A percentile compares a stretch with the other conserved stretches of the same genome.
Conservation (phyloP, 768 basidiomycete genomes). For the Suillus variegatus region DNA sequence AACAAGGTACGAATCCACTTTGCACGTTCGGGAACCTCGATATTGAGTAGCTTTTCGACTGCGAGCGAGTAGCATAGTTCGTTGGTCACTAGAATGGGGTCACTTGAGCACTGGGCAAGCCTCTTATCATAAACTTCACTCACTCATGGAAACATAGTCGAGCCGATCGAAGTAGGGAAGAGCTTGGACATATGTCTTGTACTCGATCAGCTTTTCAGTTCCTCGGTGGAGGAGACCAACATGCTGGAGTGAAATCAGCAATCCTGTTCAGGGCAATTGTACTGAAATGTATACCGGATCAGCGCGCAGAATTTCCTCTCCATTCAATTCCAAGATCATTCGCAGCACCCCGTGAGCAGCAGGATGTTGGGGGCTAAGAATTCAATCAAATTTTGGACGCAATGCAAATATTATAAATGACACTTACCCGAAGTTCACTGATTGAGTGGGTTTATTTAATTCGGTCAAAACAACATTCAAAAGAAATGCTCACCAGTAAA, state of each 20-base stretch:
- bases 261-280: background rate
- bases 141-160: constrained; percentile 99
- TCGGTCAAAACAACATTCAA: constrained; percentile 5
- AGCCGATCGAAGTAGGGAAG: constrained; percentile 98
- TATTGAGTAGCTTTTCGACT: constrained; percentile 97
- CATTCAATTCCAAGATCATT: constrained; percentile 96
- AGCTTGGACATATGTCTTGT: constrained; percentile 97
- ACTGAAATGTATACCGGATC: constrained; percentile 62
- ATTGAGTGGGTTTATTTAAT: constrained; percentile 9
- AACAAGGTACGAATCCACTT: constrained; percentile 98
- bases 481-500: constrained; percentile 72
- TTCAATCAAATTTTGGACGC: background rate
- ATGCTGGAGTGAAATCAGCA: constrained; percentile 53
- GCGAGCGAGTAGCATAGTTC: constrained; percentile 97
- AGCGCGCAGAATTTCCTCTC: constrained; percentile 89
- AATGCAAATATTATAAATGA: background rate
- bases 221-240: constrained; percentile 96
- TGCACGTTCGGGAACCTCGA: constrained; percentile 94
- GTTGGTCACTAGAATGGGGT: constrained; percentile 82
- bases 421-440: constrained; percentile 90
- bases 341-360: constrained; percentile 98
- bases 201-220: constrained; percentile 98
- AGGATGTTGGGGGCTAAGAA: constrained; percentile 80
- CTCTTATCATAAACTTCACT: constrained; percentile 29
- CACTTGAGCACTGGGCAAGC: constrained; percentile 1